Evolutionary conservation across 768 basidiomycete genomes (phyloP).

Genomic region (Tricholoma flavovirens): DNA sequence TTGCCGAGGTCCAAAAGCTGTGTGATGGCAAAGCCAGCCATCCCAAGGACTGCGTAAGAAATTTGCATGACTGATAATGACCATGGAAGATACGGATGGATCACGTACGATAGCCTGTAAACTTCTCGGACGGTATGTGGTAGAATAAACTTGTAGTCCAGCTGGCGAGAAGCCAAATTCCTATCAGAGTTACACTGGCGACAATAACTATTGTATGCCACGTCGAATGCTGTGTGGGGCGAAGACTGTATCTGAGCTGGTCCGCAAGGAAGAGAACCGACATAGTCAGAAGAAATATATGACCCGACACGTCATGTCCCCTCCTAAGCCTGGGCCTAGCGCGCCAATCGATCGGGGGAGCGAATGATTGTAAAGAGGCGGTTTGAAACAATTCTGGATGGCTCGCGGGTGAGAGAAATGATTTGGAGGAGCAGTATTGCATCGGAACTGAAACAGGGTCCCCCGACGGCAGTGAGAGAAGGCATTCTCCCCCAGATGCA

Average conservation of each 20-base stretch:
- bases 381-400: conserved; percentile 61
- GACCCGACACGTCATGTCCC: conserved; percentile 93
- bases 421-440: conserved; percentile 49
- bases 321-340: conserved; percentile 57
- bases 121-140: conserved; percentile 83
- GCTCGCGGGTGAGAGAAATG: conserved; percentile 47
- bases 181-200: conserved; percentile 43
- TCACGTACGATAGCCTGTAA: conserved; percentile 75
- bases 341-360: conserved; percentile 38
- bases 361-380: conserved; percentile 23
- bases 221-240: conserved; percentile 30
- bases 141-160: conserved; percentile 87
- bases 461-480: conserved; percentile 56
- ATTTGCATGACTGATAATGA: not conserved
- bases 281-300: conserved; percentile 85
- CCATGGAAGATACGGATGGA: not conserved
- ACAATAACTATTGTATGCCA: conserved; percentile 44
- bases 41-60: conserved; percentile 14
- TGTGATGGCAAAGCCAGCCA: conserved; percentile 14
- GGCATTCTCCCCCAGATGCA: conserved; percentile 71
- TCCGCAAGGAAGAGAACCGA: conserved; percentile 71
- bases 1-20: conserved; percentile 9
- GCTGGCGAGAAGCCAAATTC: conserved; percentile 66
- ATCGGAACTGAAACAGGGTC: conserved; percentile 47
- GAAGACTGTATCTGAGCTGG: conserved; percentile 58